Base-by-base conservation (phyloP, 2,329 filamentous ascomycete species). In the Sporothrix globosa region DNA sequence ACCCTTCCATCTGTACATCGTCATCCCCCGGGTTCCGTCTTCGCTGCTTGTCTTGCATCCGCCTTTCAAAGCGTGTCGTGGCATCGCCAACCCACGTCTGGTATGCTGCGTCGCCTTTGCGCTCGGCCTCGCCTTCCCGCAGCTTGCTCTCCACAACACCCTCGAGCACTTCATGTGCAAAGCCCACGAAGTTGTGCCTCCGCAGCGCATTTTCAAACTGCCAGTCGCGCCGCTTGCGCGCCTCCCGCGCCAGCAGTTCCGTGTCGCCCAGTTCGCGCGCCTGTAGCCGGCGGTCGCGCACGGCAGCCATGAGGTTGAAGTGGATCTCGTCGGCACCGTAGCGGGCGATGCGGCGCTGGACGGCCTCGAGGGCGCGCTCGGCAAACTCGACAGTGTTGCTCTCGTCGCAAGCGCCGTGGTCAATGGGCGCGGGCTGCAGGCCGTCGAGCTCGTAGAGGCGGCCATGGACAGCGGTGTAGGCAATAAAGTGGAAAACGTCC, bases 401-500 rank as follows among this genome's bases (percentile, higher is more conserved):
- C 6, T 82, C 77, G 0, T 84, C 83, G 79, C 93, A 96, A 3
- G 86, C 74, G 39, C 95, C 96, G 81, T 99, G 96, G 66, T 88
- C 89, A 76, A 99, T 97, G 69, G 96, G 96, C 70, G 92, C 91
- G 4, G 93, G 93, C 81, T 98, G 95, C 74, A 99, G 84, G 21
- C 96, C 96, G 80, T 99, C 96, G 68, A 99, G 87, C 82, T 99
- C 96, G 84, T 97, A 99, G 69, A 99, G 86, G 4, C 83, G 88
- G 74, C 90, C 91, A 77, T 91, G 87, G 75, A 97, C 86, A 69
- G 90, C 87, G 10, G 93, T 94, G 82, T 99, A 99, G 44, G 94
- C 96, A 76, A 99, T 93, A 81, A 99, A 99, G 83, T 99, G 96
- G 82, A 96, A 99, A 39, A 95, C 92, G 77, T 98, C 96, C 76